Evolutionary conservation across 257 asterid species (phyloP).

Genomic region (Przewalskia tangutica): DNA sequence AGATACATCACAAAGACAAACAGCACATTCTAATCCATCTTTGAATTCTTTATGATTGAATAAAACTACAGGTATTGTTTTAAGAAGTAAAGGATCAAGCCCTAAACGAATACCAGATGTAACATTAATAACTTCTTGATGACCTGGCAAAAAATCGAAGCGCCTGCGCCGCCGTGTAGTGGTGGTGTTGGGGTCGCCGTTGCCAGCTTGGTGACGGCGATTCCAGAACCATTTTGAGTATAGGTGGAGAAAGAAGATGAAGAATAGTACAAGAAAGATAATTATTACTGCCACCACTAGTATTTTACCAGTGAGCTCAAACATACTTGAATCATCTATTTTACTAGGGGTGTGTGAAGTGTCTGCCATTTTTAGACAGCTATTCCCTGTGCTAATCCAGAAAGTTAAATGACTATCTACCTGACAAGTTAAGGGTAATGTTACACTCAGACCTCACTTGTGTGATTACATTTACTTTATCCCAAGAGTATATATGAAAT

Average conservation of each 20-base stretch:
- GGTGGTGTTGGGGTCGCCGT: slow-evolving; percentile 12
- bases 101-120: slow-evolving; percentile 33
- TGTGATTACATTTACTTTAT: neutral
- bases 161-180: slow-evolving; percentile 32
- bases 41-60: slow-evolving; percentile 37
- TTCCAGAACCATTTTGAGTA: slow-evolving; percentile 73
- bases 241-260: slow-evolving; percentile 55
- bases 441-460: neutral
- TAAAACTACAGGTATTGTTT: slow-evolving; percentile 45
- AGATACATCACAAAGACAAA: slow-evolving; percentile 20
- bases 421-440: no score
- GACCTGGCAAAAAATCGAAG: slow-evolving; percentile 48
- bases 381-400: neutral
- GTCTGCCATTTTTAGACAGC: slow-evolving; percentile 30
- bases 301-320: slow-evolving; percentile 60
- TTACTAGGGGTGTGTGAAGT: slow-evolving; percentile 10
- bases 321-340: slow-evolving; percentile 26
- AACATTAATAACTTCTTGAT: slow-evolving; percentile 26
- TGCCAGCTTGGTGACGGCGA: slow-evolving; percentile 42
- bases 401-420: neutral
- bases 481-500: no score
- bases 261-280: slow-evolving; percentile 45
- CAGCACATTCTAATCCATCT: slow-evolving; percentile 52
- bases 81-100: slow-evolving; percentile 51
- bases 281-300: slow-evolving; percentile 50